Conservation (phyloP, 164 flowering plant species). For the Cinnamomum micranthum region DNA sequence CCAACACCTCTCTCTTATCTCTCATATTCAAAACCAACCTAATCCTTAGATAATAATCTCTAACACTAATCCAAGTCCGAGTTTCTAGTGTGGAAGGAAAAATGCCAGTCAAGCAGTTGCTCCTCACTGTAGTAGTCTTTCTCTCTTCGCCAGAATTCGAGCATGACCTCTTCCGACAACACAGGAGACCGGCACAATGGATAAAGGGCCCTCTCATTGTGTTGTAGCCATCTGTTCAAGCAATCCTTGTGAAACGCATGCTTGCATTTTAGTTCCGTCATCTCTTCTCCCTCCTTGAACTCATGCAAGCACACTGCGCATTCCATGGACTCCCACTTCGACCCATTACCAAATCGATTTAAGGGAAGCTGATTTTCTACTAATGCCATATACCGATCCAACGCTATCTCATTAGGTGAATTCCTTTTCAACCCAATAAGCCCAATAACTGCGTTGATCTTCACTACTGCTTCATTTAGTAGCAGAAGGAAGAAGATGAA, state of each 20-base stretch:
- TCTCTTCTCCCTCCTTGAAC: conserved; percentile 11
- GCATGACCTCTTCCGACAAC: conserved; percentile 7
- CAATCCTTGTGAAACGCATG: conserved; percentile 12
- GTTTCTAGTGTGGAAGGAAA: too few species aligned
- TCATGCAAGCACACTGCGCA: conserved; percentile 9
- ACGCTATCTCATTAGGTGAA: too few species aligned
- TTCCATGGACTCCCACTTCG: not conserved
- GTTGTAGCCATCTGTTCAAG: conserved; percentile 10
- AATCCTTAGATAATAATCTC: too few species aligned
- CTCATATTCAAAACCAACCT: too few species aligned
- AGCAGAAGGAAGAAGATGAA: not conserved
- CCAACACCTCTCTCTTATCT: too few species aligned
- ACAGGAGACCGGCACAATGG: conserved; percentile 1
- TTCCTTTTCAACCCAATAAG: not conserved
- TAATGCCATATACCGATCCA: not conserved
- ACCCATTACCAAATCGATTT: not conserved
- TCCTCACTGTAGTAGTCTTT: not conserved
- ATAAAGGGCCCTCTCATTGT: not conserved
- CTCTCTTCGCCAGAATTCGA: not conserved
- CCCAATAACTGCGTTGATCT: not conserved
- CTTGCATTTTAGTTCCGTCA: conserved; percentile 2
- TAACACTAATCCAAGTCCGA: too few species aligned
- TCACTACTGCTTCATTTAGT: not conserved
- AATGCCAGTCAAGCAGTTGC: too few species aligned
- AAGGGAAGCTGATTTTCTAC: not conserved